Percentiles rank a stretch among this genome's conserved stretches.
Evolutionary conservation across 805 yeast species (phyloP).

Genomic region (Pichia eremophila): DNA sequence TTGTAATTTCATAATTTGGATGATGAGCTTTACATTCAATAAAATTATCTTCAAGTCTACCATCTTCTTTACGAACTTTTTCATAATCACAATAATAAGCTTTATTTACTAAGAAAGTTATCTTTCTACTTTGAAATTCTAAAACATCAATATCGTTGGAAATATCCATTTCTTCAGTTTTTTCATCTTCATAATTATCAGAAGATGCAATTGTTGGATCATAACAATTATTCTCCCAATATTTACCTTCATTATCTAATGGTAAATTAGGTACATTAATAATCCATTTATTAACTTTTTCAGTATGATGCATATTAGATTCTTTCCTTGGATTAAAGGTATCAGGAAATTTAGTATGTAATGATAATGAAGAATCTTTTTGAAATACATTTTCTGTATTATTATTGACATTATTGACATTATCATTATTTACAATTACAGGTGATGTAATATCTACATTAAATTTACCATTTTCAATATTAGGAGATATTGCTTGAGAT

Average conservation of each 20-base stretch:
- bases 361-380: too few relatives aligned
- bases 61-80: conserved; percentile 5
- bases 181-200: conserved; percentile 11
- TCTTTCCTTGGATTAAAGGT: conserved; percentile 54
- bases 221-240: conserved; percentile 38
- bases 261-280: conserved; percentile 40
- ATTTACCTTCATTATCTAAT: conserved; percentile 13
- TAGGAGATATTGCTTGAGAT: neutral
- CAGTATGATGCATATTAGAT: conserved; percentile 53
- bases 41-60: neutral
- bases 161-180: conserved; percentile 17
- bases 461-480: neutral
- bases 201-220: conserved; percentile 34
- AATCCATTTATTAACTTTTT: conserved; percentile 62
- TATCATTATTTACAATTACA: neutral
- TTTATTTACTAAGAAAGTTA: conserved; percentile 36
- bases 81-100: conserved; percentile 28
- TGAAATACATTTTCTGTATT: neutral
- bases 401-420: neutral
- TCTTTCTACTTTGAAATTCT: conserved; percentile 43
- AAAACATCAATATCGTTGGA: conserved; percentile 37
- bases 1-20: neutral
- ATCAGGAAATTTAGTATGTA: conserved; percentile 28
- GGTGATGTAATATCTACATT: neutral
- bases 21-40: neutral